Evolutionary conservation across 306 rosid species (phyloP).

Genomic region (Psophocarpus tetragonolobus): DNA sequence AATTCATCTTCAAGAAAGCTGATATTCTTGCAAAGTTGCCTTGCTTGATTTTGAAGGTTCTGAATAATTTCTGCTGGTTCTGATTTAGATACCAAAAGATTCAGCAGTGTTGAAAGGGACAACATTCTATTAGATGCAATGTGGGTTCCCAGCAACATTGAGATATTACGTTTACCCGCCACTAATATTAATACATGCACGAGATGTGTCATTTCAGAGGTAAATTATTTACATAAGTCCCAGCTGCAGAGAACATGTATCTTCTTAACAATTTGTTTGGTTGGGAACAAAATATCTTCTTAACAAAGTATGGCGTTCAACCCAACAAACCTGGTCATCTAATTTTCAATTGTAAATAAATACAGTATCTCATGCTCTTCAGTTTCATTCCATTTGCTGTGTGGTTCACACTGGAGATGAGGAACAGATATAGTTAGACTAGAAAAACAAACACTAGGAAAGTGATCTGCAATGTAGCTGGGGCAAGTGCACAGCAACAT

Average conservation of each 20-base stretch:
- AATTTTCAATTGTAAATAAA: background rate
- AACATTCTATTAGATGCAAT: background rate
- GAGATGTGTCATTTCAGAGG: background rate
- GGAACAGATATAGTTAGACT: background rate
- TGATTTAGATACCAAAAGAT: background rate
- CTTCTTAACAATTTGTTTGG: background rate
- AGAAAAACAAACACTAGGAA: slow-evolving; percentile 4
- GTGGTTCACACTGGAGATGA: background rate
- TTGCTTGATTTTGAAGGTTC: background rate
- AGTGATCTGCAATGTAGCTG: slow-evolving; percentile 5
- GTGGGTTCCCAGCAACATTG: slow-evolving; percentile 13
- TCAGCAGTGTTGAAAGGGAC: background rate
- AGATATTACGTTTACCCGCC: background rate
- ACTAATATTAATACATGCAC: background rate
- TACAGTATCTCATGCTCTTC: slow-evolving; percentile 12
- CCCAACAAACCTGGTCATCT: background rate
- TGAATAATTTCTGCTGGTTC: background rate
- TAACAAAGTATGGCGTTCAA: background rate
- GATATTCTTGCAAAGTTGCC: background rate
- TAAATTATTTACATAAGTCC: background rate
- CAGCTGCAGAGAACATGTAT: background rate
- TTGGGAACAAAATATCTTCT: background rate
- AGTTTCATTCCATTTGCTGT: background rate
- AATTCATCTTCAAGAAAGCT: background rate
- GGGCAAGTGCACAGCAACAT: background rate